A percentile compares a stretch with the other conserved stretches of the same genome.
Evolutionary conservation across 352 stramenopile species (phyloP).

Genomic region (Phytophthora aleatoria): DNA sequence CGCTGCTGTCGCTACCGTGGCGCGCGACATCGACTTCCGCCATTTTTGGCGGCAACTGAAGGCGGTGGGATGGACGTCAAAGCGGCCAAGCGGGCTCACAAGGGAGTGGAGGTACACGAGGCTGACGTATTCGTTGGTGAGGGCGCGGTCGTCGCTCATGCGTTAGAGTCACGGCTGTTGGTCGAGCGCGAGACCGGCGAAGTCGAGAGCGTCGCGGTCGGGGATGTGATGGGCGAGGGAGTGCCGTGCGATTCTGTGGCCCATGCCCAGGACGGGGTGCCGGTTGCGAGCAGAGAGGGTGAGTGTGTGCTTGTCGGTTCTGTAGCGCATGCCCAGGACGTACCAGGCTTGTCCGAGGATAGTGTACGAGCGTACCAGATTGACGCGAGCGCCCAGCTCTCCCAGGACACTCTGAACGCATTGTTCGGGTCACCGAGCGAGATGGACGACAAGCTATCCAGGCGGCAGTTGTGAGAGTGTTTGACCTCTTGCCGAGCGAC

Average conservation of each 20-base stretch:
- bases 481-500: background rate
- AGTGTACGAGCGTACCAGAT: background rate
- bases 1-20: slow-evolving; percentile 3
- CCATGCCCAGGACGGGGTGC: too few relatives aligned
- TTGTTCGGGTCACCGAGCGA: background rate
- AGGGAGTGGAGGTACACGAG: slow-evolving; percentile 9
- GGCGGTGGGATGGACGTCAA: slow-evolving; percentile 17
- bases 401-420: background rate
- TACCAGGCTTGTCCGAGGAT: background rate
- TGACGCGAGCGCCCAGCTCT: background rate
- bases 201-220: background rate
- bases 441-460: background rate
- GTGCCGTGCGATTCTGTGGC: too few relatives aligned
- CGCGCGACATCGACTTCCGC: slow-evolving; percentile 17
- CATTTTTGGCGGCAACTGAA: slow-evolving; percentile 19
- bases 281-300: background rate
- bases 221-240: background rate
- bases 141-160: slow-evolving; percentile 8
- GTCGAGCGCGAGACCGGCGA: background rate
- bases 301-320: too few relatives aligned
- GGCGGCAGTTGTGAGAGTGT: background rate
- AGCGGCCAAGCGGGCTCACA: background rate
- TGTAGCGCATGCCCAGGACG: background rate
- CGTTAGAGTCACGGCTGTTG: slow-evolving; percentile 3
- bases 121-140: slow-evolving; percentile 7